Evolutionary conservation across 345 rosid genomes (phyloP).

Genomic region (Arabis alpina): DNA sequence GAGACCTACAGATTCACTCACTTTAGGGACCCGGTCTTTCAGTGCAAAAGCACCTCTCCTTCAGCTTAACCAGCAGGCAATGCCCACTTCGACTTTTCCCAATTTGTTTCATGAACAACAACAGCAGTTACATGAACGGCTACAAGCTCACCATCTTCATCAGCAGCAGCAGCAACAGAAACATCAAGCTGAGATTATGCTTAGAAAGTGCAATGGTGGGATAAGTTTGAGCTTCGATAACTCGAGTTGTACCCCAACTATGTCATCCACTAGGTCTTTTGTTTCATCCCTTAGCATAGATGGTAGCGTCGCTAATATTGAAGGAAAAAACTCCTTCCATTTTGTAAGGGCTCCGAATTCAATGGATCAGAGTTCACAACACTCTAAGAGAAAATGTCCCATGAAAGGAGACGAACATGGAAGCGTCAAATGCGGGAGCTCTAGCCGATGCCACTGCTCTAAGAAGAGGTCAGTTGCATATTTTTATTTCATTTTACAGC

Average conservation of each 20-base stretch:
- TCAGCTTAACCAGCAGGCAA: slow-evolving; percentile 54
- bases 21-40: slow-evolving; percentile 56
- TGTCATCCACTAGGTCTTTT: slow-evolving; percentile 71
- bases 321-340: slow-evolving; percentile 55
- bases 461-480: slow-evolving; percentile 59
- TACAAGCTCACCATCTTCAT: slow-evolving; percentile 57
- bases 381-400: slow-evolving; percentile 57
- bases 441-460: slow-evolving; percentile 73
- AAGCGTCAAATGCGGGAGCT: slow-evolving; percentile 54
- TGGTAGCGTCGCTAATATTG: slow-evolving; percentile 54
- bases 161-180: slow-evolving; percentile 58
- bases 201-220: slow-evolving; percentile 56
- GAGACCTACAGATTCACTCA: slow-evolving; percentile 54
- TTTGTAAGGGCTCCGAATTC: slow-evolving; percentile 57
- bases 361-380: slow-evolving; percentile 54
- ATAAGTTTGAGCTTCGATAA: slow-evolving; percentile 65
- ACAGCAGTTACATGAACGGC: slow-evolving; percentile 52
- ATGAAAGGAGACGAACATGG: slow-evolving; percentile 61
- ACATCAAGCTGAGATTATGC: slow-evolving; percentile 82
- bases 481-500: background rate
- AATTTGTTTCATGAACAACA: slow-evolving; percentile 56
- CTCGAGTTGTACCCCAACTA: slow-evolving; percentile 55
- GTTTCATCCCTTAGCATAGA: slow-evolving; percentile 71
- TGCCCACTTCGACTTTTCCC: slow-evolving; percentile 47
- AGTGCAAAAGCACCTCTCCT: slow-evolving; percentile 56